Conservation (phyloP, 352 stramenopile genomes). For the Pythium dissotocum region DNA sequence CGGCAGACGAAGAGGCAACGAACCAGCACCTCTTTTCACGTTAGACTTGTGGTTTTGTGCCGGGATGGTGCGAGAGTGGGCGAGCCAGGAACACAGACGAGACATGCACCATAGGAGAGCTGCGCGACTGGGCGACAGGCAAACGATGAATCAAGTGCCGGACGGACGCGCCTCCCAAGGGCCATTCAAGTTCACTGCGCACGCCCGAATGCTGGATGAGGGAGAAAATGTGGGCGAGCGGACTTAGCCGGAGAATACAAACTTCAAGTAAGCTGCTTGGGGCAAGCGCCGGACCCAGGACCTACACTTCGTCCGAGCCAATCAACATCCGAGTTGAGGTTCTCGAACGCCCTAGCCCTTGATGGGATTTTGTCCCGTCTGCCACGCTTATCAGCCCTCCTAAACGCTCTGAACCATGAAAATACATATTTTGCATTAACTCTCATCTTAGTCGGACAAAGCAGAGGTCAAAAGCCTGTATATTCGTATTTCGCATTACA, state of each 20-base stretch:
- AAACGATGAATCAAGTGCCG: constrained; percentile 30
- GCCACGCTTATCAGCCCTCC: constrained; percentile 11
- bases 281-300: constrained; percentile 11
- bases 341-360: constrained; percentile 16
- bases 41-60: constrained; percentile 17
- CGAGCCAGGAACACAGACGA: constrained; percentile 17
- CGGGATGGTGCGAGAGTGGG: constrained; percentile 14
- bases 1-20: not conserved
- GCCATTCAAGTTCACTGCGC: constrained; percentile 9
- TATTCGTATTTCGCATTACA: no score
- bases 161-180: constrained; percentile 19
- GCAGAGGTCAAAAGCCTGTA: no score
- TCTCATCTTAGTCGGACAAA: not conserved
- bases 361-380: not conserved
- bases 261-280: constrained; percentile 35
- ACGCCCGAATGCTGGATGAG: constrained; percentile 10
- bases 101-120: constrained; percentile 6
- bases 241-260: constrained; percentile 29
- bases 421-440: constrained; percentile 21
- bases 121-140: constrained; percentile 27
- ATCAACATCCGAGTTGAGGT: constrained; percentile 15
- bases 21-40: constrained; percentile 13
- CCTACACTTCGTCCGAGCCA: constrained; percentile 24
- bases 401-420: not conserved
- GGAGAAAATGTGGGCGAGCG: constrained; percentile 21